Base-by-base conservation (phyloP, 495 filamentous ascomycete genomes). In the Neurospora sp. region DNA sequence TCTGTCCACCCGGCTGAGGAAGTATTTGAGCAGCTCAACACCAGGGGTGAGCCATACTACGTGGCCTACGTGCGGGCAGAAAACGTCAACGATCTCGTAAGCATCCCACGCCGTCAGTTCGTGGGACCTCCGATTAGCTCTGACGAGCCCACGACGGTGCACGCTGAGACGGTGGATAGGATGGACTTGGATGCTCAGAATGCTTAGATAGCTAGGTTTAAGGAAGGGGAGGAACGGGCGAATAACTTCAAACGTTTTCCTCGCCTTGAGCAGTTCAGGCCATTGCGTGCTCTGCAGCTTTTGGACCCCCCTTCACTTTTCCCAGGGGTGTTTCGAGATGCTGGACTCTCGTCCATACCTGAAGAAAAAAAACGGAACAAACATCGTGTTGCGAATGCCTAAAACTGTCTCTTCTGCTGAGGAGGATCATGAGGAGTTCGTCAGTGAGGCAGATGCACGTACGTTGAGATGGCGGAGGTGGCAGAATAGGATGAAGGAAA, bases 21-120 rank as follows among this genome's bases (percentile, higher is more conserved):
- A 86, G 89, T 98, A 69, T 92, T 96, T 79, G 84, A 86, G 4
- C 85, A 89, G 59, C 81, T 89, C 72, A 87, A 88, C 70, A 84
- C 84, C 21, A 85, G 82, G 38, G 90, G 90, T 2, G 96, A 94
- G 37, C 93, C 94, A 2, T 97, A 97, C 78, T 96, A 94, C 80
- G 87, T 97, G 24, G 93, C 94, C 19, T 97, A 96, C 77, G 90
- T 97, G 21, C 85, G 87, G 43, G 90, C 91, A 31, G 79, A 85
- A 8, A 81, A 87, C 73, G 90, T 90, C 73, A 83, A 88, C 28
- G 78, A 87, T 11, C 77, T 93, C 2, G 91, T 92, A 40, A 86
- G 91, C 71, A 80, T 84, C 10, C 83, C 85, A 19, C 77, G 78
- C 38, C 80, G 82, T 31, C 54, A 66, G 54, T 66, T 66, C 54